Conservation (phyloP, 2,329 filamentous ascomycete species). For the Didymella sp. region DNA sequence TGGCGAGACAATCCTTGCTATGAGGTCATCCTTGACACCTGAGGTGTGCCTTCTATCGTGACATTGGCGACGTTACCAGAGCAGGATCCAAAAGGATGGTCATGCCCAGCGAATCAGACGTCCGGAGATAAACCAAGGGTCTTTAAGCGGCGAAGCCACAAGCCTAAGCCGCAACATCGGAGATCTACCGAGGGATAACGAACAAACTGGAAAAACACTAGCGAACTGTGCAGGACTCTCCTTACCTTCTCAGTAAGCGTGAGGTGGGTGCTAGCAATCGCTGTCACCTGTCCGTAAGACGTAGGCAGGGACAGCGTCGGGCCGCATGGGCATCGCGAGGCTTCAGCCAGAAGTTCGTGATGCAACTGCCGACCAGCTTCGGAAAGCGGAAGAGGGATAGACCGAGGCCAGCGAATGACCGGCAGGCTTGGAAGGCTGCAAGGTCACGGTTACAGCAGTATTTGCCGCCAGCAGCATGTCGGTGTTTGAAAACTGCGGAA, state of each 20-base stretch:
- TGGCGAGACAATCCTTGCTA: background rate
- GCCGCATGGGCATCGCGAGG: constrained; percentile 14
- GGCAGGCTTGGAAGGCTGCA: constrained; percentile 6
- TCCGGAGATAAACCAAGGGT: constrained; percentile 19
- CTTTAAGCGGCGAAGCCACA: constrained; percentile 12
- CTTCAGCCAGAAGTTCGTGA: constrained; percentile 3
- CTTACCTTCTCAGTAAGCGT: background rate
- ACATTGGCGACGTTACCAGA: constrained; percentile 13
- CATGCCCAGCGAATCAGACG: constrained; percentile 11
- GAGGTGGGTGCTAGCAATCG: background rate
- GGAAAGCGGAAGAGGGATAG: constrained; percentile 24
- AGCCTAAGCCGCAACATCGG: constrained; percentile 12
- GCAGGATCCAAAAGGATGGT: constrained; percentile 1
- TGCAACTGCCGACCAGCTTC: constrained; percentile 12
- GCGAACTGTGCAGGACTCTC: background rate
- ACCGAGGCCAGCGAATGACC: constrained; percentile 20
- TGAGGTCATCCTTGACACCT: background rate
- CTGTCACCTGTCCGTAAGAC: background rate
- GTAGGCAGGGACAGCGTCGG: background rate
- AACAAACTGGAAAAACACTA: background rate
- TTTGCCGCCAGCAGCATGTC: constrained; percentile 15
- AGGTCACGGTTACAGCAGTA: constrained; percentile 21
- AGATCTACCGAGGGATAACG: constrained; percentile 6
- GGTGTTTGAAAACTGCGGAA: constrained; percentile 8
- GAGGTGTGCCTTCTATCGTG: constrained; percentile 7